Evolutionary conservation across 257 asterid species (phyloP).

Genomic region (Solanum etuberosum): DNA sequence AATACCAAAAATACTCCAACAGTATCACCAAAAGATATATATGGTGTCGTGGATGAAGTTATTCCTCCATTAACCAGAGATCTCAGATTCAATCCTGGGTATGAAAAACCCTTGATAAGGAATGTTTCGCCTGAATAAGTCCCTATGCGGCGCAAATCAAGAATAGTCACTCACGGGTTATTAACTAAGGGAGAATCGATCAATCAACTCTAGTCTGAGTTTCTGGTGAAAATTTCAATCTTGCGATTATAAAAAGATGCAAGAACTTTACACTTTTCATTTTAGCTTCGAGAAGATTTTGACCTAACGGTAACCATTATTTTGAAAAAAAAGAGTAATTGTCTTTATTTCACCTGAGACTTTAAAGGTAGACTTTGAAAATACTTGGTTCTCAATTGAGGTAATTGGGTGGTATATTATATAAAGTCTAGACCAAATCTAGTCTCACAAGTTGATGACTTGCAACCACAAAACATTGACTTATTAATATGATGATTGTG

Average conservation of each 20-base stretch:
- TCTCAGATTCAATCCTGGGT: neutral
- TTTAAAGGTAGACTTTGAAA: neutral
- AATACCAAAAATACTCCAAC: neutral
- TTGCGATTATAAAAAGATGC: neutral
- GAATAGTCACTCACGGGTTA: neutral
- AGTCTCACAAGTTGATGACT: neutral
- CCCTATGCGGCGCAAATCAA: no score
- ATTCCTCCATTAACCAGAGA: neutral
- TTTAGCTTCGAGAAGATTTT: neutral
- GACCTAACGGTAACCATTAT: neutral
- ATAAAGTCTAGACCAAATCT: neutral
- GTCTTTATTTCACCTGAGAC: neutral
- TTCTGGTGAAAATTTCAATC: neutral
- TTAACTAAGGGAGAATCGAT: neutral
- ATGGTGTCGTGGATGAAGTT: neutral
- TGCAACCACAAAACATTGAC: neutral
- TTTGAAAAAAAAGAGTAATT: neutral
- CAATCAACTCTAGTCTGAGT: neutral
- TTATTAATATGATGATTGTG: neutral
- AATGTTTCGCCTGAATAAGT: no score
- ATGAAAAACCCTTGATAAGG: neutral
- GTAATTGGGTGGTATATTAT: neutral
- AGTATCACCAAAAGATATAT: neutral
- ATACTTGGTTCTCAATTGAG: neutral
- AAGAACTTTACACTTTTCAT: neutral